Evolutionary conservation across 176 grass and related monocot genomes (phyloP).

Genomic region (Bonia amplexicaulis): DNA sequence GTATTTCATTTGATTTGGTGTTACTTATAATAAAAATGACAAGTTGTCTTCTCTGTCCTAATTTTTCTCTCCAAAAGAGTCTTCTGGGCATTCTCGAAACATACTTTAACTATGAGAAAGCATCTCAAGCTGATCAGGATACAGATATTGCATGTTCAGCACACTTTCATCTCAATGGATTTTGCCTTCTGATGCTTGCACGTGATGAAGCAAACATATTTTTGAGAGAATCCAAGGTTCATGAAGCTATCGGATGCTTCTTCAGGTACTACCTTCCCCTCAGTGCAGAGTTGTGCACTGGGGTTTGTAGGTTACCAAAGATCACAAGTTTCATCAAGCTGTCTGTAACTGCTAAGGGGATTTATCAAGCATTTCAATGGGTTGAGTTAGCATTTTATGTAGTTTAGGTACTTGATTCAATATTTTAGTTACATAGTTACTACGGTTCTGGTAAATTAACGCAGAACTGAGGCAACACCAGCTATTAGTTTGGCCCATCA

Average conservation of each 20-base stretch:
- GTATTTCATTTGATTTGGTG: slow-evolving; percentile 18
- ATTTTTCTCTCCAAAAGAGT: slow-evolving; percentile 44
- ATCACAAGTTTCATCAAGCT: slow-evolving; percentile 10
- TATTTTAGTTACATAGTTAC: neutral
- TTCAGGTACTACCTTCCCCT: slow-evolving; percentile 57
- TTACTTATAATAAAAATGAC: slow-evolving; percentile 13
- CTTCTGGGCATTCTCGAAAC: slow-evolving; percentile 68
- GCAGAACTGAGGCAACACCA: neutral
- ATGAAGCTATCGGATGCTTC: slow-evolving; percentile 80
- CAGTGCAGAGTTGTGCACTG: neutral
- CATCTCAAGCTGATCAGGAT: slow-evolving; percentile 31
- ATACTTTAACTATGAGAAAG: slow-evolving; percentile 56
- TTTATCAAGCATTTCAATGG: neutral
- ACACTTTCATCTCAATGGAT: slow-evolving; percentile 78
- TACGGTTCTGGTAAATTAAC: slow-evolving; percentile 11
- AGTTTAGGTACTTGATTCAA: neutral
- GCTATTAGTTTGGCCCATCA: neutral
- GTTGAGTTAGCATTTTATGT: neutral
- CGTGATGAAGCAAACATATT: slow-evolving; percentile 56
- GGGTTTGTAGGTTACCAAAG: neutral
- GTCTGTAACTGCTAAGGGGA: neutral
- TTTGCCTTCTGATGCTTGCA: slow-evolving; percentile 76
- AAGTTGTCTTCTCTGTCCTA: slow-evolving; percentile 7
- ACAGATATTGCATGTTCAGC: slow-evolving; percentile 55
- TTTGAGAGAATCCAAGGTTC: slow-evolving; percentile 71